Conservation (phyloP, 2,329 filamentous ascomycete species). For the Trichoderma simmonsii region DNA sequence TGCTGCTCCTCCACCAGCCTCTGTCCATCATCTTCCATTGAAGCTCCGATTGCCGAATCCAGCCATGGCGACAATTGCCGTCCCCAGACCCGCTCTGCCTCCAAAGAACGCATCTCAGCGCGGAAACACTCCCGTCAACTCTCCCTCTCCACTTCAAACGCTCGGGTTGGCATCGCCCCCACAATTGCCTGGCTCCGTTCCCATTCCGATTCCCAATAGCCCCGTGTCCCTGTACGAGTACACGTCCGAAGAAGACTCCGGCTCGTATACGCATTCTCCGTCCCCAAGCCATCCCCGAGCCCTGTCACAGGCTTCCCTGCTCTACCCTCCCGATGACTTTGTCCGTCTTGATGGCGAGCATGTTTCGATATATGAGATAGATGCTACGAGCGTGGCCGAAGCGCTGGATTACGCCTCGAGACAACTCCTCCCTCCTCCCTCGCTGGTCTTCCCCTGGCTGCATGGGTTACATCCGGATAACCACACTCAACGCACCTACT, state of each 20-base stretch:
- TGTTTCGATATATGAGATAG: constrained; percentile 69
- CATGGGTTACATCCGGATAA: constrained; percentile 90
- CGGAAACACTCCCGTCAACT: constrained; percentile 36
- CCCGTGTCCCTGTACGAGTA: constrained; percentile 87
- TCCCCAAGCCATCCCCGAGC: constrained; percentile 60
- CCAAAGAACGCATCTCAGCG: constrained; percentile 42
- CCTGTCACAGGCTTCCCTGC: constrained; percentile 62
- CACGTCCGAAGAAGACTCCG: constrained; percentile 66
- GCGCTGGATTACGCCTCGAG: constrained; percentile 74
- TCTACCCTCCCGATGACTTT: constrained; percentile 70
- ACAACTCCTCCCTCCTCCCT: constrained; percentile 79
- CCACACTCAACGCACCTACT: constrained; percentile 84
- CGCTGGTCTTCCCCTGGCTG: constrained; percentile 92
- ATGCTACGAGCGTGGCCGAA: constrained; percentile 62
- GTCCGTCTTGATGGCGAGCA: constrained; percentile 48
- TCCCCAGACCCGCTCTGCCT: constrained; percentile 47
- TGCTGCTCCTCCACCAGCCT: constrained; percentile 1
- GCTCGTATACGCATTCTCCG: constrained; percentile 54
- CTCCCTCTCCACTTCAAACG: constrained; percentile 40
- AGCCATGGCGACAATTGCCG: constrained; percentile 54
- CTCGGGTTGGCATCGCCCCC: constrained; percentile 24
- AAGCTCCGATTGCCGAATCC: not conserved
- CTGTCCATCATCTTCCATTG: not conserved
- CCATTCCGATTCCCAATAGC: constrained; percentile 72
- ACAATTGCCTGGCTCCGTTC: constrained; percentile 28